Conservation (phyloP, 257 asterid genomes). For the Solanum arcanum region DNA sequence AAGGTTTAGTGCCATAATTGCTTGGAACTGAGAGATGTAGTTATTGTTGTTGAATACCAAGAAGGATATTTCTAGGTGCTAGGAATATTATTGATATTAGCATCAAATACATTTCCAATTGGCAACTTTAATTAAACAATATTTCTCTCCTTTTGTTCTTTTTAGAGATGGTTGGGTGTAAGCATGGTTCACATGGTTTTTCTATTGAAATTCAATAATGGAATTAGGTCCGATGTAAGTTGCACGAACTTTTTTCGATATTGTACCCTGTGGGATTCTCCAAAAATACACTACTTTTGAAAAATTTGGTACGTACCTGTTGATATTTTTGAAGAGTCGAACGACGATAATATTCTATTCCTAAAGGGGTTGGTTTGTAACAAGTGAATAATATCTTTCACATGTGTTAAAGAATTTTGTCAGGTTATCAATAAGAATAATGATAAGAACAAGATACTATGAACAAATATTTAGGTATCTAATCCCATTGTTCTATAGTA, state of each 20-base stretch:
- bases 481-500: not conserved
- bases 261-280: accelerated
- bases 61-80: not conserved
- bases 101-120: not conserved
- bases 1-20: not conserved
- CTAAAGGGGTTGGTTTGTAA: not conserved
- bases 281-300: not conserved
- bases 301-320: not conserved
- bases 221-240: not conserved
- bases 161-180: not conserved
- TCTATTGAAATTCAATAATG: not conserved
- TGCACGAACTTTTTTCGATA: not conserved
- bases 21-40: not conserved
- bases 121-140: not conserved
- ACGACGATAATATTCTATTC: not conserved
- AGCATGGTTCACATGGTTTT: not conserved
- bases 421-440: not conserved
- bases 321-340: not conserved
- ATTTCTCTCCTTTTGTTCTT: not conserved
- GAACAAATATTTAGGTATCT: slow-evolving; percentile 23
- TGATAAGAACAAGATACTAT: slow-evolving; percentile 23
- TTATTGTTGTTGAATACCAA: not conserved
- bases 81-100: not conserved
- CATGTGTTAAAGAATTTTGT: not conserved
- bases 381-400: not conserved